Conservation (phyloP, 148 eudicot species). For the Amaranthus hypochondriacus region DNA sequence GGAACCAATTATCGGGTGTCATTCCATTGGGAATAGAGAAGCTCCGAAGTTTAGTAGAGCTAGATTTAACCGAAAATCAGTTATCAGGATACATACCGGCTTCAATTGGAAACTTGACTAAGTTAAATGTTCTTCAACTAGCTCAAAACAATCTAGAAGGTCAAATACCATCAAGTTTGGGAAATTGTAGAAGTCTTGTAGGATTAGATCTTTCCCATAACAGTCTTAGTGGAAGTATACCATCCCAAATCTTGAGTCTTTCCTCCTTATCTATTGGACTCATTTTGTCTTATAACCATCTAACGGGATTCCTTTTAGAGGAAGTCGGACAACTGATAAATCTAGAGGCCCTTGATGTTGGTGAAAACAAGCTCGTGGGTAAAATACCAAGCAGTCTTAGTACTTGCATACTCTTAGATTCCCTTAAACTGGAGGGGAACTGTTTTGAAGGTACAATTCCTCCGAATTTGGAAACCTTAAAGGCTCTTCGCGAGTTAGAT, state of each 20-base stretch:
- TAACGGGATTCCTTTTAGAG: constrained; percentile 31
- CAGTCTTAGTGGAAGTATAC: constrained; percentile 31
- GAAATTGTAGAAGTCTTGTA: constrained; percentile 28
- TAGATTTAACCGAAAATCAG: constrained; percentile 15
- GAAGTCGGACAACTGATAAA: constrained; percentile 29
- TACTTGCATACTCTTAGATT: constrained; percentile 20
- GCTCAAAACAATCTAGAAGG: constrained; percentile 29
- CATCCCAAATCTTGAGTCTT: constrained; percentile 29
- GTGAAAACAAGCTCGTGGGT: constrained; percentile 29
- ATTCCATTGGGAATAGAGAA: constrained; percentile 35
- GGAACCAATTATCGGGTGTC: constrained; percentile 28
- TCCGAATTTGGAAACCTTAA: constrained; percentile 18
- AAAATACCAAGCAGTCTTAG: constrained; percentile 33
- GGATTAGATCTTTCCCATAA: constrained; percentile 30
- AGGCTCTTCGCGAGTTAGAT: constrained; percentile 28
- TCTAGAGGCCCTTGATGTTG: constrained; percentile 23
- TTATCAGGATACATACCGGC: constrained; percentile 37
- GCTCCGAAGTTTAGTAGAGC: not conserved
- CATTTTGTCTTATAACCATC: constrained; percentile 23
- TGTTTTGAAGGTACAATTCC: constrained; percentile 37
- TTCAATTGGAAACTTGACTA: constrained; percentile 35
- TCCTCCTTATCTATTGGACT: constrained; percentile 2
- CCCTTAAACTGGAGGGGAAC: constrained; percentile 26
- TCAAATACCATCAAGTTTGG: constrained; percentile 31
- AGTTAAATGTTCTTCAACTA: constrained; percentile 19